phyloP scores from a whole-genome alignment of 352 stramenopile genomes.

The Globisporangium camurandrum region DNA sequence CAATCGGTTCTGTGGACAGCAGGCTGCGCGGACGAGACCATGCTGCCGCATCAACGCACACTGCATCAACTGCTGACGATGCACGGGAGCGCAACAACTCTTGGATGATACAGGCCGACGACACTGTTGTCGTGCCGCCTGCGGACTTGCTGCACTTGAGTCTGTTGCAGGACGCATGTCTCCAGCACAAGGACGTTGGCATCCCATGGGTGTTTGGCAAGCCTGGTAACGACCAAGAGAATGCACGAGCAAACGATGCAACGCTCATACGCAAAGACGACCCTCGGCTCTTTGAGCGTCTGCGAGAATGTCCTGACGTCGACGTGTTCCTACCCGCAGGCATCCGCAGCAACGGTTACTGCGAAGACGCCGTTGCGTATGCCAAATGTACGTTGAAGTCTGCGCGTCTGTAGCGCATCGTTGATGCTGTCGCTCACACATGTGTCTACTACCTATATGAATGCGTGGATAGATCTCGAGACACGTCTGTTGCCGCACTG shows the following conservation, averaged over 20 bases:
- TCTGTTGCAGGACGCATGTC: slow-evolving; percentile 18
- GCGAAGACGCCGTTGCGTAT: slow-evolving; percentile 37
- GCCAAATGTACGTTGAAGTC: slow-evolving; percentile 20
- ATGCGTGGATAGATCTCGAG: slow-evolving; percentile 3
- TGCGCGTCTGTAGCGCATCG: not conserved
- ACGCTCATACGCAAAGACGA: slow-evolving; percentile 11
- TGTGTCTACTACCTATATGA: not conserved
- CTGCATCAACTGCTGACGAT: not conserved
- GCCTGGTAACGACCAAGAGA: slow-evolving; percentile 1
- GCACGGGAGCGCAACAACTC: not conserved
- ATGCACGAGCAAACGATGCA: not conserved
- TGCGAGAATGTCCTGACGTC: slow-evolving; percentile 27
- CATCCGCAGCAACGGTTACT: slow-evolving; percentile 32
- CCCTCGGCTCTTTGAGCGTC: slow-evolving; percentile 15
- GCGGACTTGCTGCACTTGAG: slow-evolving; percentile 18
- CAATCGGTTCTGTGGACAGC: not conserved
- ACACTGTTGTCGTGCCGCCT: not conserved
- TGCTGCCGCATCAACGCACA: not conserved
- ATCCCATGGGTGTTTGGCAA: slow-evolving; percentile 18
- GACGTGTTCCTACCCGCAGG: slow-evolving; percentile 12
- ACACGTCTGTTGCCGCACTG: slow-evolving; percentile 25
- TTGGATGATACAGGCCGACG: not conserved
- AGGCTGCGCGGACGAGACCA: not conserved
- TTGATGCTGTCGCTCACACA: too few relatives aligned
- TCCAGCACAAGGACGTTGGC: slow-evolving; percentile 14